Base-by-base conservation (phyloP, 2,329 filamentous ascomycete species). In the Diaporthe citriasiana region DNA sequence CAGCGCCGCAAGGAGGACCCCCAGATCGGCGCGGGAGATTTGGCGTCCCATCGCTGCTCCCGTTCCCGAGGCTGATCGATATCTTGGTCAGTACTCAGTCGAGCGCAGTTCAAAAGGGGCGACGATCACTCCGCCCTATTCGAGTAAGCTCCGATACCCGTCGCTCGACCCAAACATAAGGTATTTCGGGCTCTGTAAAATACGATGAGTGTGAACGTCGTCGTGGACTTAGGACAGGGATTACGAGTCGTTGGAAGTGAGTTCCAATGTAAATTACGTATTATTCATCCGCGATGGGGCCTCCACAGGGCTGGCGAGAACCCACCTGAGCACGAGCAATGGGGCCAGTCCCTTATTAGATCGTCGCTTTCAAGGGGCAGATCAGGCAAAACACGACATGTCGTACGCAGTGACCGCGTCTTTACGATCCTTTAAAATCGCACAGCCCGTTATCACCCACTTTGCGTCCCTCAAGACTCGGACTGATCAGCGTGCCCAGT, bases 11-110 rank as follows among this genome's bases (percentile, higher is more conserved):
- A 68, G 33, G 63, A 53, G 47, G 63, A 68, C 53, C n/a, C 17
- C 63, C 47, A 40, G 63, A 68, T 68, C 63, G 17, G 15, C 63
- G 47, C 47, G 47, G 63, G 63, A 68, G 47, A 68, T 68, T 66
- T 53, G 63, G 33, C 51, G 47, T 30, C 15, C 63, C 45, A 53
- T 53, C 63, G 63, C 22, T 40, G n/a, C 47, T 68, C 63, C 47
- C 63, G 63, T 51, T 35, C 63, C 30, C 13, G 45, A 53, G 56
- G 69, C 19, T 60, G 69, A 63, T 57, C 51, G 33, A 70, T 47
- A 57, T 63, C 45, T 63, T 53, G 69, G 45, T 42, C 47, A 45
- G 56, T 19, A 53, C 56, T 63, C 63, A 17, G 15, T 22, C n/a
- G 33, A 53, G 63, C n/a, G 45, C 30, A 27, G 45, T 51, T 68